Evolutionary conservation across 371 early-diverging fungal genomes (phyloP), one percentile per base, ranked within the genome.

Genomic region (Apophysomyces variabilis): DNA sequence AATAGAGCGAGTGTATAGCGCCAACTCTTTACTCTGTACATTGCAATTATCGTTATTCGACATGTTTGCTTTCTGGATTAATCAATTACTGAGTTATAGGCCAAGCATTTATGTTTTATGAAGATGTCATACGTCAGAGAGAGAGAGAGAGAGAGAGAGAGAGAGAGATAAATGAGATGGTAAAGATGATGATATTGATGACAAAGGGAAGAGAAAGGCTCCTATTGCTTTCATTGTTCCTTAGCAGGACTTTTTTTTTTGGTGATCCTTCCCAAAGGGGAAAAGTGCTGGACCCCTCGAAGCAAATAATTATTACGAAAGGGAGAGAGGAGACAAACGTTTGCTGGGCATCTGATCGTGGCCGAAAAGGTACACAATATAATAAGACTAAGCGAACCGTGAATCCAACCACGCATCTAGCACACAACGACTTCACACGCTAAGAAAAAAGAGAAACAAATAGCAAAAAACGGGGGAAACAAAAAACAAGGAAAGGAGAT

Each of bases 181-280:
- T 12, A 45, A 45, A 0, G 46, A 45, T 45, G 16, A 11, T 18
- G 16, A 45, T 45, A 21, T 7, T 16, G 11, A 26, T n/a, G 21
- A 21, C 8, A 5, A 21, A 6, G 3, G 21, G 21, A 21, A 50
- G 21, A 50, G 21, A 50, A 9, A 50, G 11, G n/a, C 54, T 21
- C 54, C 54, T 50, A 50, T 50, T 50, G 21, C 21, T 4, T 50
- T 50, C 21, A 21, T 50, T 50, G 54, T 50, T 50, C 54, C 54
- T 21, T 26, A 50, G 54, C 54, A 50, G 18, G 21, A 35, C n/a
- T 13, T 45, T 45, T 43, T 41, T 21, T 16, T 7, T 50, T n/a
- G 50, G 21, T 50, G 54, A 50, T 50, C 54, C 21, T 50, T 18
- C 54, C 21, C 9, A 50, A 50, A 50, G 9, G 7, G 21, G 54